A percentile compares a stretch with the other conserved stretches of the same genome.
phyloP scores from a whole-genome alignment of 1,139 yeast species.

The Yamadazyma mexicana region DNA sequence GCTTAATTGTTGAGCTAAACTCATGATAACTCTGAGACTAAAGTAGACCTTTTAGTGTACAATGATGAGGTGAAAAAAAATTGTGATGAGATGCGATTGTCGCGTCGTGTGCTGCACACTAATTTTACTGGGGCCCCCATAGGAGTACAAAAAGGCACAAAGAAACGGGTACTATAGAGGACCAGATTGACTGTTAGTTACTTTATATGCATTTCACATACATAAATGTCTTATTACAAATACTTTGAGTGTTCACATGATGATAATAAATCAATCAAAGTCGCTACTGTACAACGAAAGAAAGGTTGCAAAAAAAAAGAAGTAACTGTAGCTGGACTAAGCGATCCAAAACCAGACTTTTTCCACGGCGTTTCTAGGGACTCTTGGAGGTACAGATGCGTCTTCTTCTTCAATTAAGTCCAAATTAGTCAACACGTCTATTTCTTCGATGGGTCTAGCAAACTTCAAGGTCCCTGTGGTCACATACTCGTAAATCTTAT shows the following conservation, averaged over 20 bases:
- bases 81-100: constrained; percentile 11
- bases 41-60: not conserved
- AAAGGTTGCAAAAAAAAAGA: not conserved
- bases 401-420: constrained; percentile 44
- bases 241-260: too few relatives aligned
- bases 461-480: constrained; percentile 19
- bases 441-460: constrained; percentile 34
- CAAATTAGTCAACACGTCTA: constrained; percentile 48
- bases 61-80: constrained; percentile 1
- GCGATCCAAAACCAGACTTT: constrained; percentile 44
- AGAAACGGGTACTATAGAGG: too few relatives aligned
- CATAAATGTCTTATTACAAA: too few relatives aligned
- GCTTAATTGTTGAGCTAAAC: constrained; percentile 82
- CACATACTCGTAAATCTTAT: constrained; percentile 31
- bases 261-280: not conserved
- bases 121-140: not conserved
- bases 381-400: constrained; percentile 25
- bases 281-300: not conserved
- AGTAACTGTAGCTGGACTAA: constrained; percentile 11
- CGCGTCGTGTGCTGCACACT: constrained; percentile 1
- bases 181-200: too few relatives aligned
- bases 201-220: too few relatives aligned
- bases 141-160: too few relatives aligned
- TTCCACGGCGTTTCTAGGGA: constrained; percentile 35
- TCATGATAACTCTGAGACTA: constrained; percentile 27